These are phyloP conservation scores for Carex parvula DNA, from an alignment of 176 grass and related monocot species.

Conservation along the genomic window DNA sequence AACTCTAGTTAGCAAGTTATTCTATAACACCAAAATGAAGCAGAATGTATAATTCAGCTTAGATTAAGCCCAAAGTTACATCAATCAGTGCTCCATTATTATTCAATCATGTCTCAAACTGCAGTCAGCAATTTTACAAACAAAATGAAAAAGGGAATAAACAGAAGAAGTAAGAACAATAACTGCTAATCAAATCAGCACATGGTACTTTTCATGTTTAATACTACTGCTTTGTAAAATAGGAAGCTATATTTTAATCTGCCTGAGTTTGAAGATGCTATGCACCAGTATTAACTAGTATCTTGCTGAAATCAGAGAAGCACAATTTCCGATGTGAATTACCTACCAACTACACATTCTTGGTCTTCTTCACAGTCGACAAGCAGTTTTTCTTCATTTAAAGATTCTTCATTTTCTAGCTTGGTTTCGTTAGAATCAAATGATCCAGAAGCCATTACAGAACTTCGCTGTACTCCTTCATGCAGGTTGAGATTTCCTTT, in stretches of 20 bases:
- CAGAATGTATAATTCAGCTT: not conserved
- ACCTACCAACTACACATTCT: conserved; percentile 77
- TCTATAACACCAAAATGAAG: not conserved
- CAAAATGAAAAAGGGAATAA: not conserved
- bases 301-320: not conserved
- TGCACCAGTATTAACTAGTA: not conserved
- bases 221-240: not conserved
- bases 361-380: conserved; percentile 77
- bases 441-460: conserved; percentile 38
- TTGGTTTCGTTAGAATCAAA: conserved; percentile 33
- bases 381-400: conserved; percentile 47
- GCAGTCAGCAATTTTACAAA: not conserved
- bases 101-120: not conserved
- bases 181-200: not conserved
- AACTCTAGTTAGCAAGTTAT: not conserved
- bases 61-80: not conserved
- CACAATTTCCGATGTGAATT: not conserved
- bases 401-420: conserved; percentile 31
- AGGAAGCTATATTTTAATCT: not conserved
- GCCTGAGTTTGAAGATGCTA: not conserved
- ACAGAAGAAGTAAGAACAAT: not conserved
- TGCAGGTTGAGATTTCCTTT: conserved; percentile 28
- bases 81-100: not conserved
- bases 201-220: not conserved
- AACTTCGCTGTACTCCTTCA: conserved; percentile 24